phyloP scores from a whole-genome alignment of 805 yeast species.

The Candida methanosorbosa region DNA sequence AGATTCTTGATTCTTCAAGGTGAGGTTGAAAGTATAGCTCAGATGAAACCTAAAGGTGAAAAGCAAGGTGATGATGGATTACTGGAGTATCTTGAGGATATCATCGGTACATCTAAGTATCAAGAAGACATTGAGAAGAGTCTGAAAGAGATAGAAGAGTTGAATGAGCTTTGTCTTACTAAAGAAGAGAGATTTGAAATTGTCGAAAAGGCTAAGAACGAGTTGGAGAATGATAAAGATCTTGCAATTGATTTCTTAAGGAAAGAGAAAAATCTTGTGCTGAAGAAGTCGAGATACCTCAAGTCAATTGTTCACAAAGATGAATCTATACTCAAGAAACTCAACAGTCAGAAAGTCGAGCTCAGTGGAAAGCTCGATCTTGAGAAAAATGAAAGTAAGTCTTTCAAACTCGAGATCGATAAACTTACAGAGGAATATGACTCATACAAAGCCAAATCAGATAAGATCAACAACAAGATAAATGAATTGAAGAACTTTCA shows the following conservation, averaged over 20 bases:
- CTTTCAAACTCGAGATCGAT: conserved; percentile 28
- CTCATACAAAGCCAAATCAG: conserved; percentile 12
- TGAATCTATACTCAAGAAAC: conserved; percentile 29
- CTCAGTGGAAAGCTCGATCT: conserved; percentile 31
- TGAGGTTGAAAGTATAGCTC: conserved; percentile 96
- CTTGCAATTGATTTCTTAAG: conserved; percentile 60
- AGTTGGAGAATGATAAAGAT: conserved; percentile 50
- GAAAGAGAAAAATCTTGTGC: conserved; percentile 51
- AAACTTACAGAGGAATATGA: conserved; percentile 22
- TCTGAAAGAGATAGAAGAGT: conserved; percentile 50
- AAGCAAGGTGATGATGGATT: conserved; percentile 87
- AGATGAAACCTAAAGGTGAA: conserved; percentile 97
- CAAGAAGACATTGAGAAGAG: conserved; percentile 67
- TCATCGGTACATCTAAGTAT: conserved; percentile 87
- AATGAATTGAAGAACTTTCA: conserved; percentile 26
- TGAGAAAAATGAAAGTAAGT: conserved; percentile 34
- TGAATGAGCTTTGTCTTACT: conserved; percentile 74
- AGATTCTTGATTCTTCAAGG: conserved; percentile 93
- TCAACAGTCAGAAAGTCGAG: conserved; percentile 28
- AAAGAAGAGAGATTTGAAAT: conserved; percentile 73
- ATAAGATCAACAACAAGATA: conserved; percentile 16
- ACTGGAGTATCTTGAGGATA: conserved; percentile 90
- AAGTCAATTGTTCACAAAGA: conserved; percentile 43
- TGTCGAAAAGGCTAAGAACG: conserved; percentile 67
- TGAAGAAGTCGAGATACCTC: conserved; percentile 43